Conservation (phyloP, 305 asterid species). For the Plantago rigida region DNA sequence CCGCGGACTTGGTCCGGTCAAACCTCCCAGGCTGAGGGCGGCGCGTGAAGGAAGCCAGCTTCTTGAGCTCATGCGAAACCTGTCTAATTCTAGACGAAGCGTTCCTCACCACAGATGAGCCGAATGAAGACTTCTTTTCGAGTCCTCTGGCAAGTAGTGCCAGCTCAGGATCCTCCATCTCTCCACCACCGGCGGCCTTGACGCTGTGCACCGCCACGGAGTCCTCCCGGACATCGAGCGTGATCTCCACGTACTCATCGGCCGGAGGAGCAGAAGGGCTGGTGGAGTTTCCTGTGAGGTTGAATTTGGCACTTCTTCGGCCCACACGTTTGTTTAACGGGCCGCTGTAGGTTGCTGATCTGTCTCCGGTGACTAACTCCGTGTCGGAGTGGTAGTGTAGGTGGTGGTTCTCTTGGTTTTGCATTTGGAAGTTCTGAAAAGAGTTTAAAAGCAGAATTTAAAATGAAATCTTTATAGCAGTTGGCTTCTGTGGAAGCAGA, state of each 20-base stretch:
- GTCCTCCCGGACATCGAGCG: slow-evolving; percentile 73
- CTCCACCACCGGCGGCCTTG: slow-evolving; percentile 80
- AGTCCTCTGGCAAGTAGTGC: slow-evolving; percentile 67
- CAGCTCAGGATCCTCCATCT: slow-evolving; percentile 84
- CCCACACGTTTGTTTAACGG: slow-evolving; percentile 58
- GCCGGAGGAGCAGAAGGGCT: slow-evolving; percentile 18
- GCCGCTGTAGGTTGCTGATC: slow-evolving; percentile 45
- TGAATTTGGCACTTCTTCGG: slow-evolving; percentile 62
- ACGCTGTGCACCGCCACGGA: slow-evolving; percentile 95
- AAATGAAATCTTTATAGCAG: not conserved
- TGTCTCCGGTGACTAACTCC: slow-evolving; percentile 39
- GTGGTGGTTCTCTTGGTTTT: slow-evolving; percentile 34
- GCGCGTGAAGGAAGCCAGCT: slow-evolving; percentile 59
- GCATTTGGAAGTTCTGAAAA: slow-evolving; percentile 27
- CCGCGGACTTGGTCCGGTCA: slow-evolving; percentile 59
- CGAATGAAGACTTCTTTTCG: slow-evolving; percentile 67
- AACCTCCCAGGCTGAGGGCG: slow-evolving; percentile 41
- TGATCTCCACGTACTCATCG: slow-evolving; percentile 78
- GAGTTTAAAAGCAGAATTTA: not conserved
- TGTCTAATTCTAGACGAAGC: slow-evolving; percentile 70
- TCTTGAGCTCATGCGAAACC: slow-evolving; percentile 81
- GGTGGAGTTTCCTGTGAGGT: slow-evolving; percentile 34
- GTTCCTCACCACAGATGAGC: slow-evolving; percentile 55
- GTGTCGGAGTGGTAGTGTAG: slow-evolving; percentile 54
- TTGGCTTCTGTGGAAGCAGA: not conserved